Conservation (phyloP, 2,329 filamentous ascomycete species). For the Diaporthe vexans region DNA sequence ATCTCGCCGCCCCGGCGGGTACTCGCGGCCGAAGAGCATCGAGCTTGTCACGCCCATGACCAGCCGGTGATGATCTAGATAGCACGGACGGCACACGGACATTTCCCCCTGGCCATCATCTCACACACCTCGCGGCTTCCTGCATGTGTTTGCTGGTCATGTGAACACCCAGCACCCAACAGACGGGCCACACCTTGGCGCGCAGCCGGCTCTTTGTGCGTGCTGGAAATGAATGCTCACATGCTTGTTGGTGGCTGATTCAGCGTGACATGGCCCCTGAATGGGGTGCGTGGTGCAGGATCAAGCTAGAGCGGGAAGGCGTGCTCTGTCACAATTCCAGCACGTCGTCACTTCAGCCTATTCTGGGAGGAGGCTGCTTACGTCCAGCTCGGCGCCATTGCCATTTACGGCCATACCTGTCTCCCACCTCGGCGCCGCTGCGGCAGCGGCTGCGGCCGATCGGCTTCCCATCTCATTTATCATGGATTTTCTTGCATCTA, state of each 20-base stretch:
- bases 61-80: conserved; percentile 51
- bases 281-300: conserved; percentile 13
- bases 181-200: not conserved
- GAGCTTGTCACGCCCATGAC: conserved; percentile 74
- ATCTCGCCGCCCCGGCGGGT: conserved; percentile 65
- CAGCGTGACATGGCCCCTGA: conserved; percentile 28
- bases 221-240: conserved; percentile 11
- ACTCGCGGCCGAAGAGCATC: conserved; percentile 72
- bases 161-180: conserved; percentile 34
- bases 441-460: conserved; percentile 20
- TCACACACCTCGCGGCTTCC: conserved; percentile 25
- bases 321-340: conserved; percentile 30
- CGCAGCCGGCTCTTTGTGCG: conserved; percentile 8
- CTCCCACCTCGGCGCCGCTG: conserved; percentile 6
- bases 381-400: conserved; percentile 1
- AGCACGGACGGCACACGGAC: conserved; percentile 24
- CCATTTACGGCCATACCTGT: not conserved
- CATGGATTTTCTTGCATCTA: conserved; percentile 1
- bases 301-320: conserved; percentile 13
- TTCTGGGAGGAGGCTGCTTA: conserved; percentile 20
- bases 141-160: conserved; percentile 36
- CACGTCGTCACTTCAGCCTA: conserved; percentile 19
- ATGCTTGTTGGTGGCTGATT: conserved; percentile 32
- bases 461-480: conserved; percentile 4
- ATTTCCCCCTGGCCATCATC: not conserved